A percentile compares a stretch with the other conserved stretches of the same genome.
Evolutionary conservation across 2,329 filamentous ascomycete genomes (phyloP).

Genomic region (Botrytis byssoidea): DNA sequence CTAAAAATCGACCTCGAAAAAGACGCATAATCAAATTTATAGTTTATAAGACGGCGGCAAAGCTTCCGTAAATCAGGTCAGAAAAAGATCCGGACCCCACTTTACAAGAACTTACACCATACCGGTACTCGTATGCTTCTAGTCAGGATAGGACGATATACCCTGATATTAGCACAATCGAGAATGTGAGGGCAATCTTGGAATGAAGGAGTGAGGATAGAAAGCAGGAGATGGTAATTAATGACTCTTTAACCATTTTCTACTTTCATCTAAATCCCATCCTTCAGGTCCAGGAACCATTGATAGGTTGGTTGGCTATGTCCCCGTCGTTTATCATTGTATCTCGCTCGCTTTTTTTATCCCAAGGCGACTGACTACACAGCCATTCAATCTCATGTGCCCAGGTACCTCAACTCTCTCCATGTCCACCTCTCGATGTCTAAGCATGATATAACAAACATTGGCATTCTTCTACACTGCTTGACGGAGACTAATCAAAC

Average conservation of each 20-base stretch:
- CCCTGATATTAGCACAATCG: neutral
- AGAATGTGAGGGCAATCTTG: neutral
- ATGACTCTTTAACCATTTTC: neutral
- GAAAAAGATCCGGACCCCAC: constrained; percentile 16
- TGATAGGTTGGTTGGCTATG: neutral
- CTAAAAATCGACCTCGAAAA: neutral
- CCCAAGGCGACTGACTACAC: neutral
- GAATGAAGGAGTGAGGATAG: neutral
- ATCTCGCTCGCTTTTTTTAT: neutral
- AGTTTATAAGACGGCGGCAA: constrained; percentile 6
- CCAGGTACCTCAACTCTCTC: neutral
- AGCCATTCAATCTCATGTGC: neutral
- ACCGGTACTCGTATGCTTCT: neutral
- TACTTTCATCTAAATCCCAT: neutral
- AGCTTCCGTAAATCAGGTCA: constrained; percentile 8
- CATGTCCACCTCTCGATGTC: constrained; percentile 8
- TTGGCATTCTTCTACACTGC: neutral
- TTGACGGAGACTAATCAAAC: neutral
- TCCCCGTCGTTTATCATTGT: neutral
- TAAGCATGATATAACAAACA: neutral
- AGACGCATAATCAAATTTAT: neutral
- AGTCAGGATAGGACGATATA: neutral
- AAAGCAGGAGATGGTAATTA: neutral
- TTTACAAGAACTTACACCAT: constrained; percentile 1
- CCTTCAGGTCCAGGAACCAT: neutral